These are phyloP conservation scores for Termitomyces sp. DNA, from an alignment of 768 basidiomycete genomes.

Conservation along the genomic window DNA sequence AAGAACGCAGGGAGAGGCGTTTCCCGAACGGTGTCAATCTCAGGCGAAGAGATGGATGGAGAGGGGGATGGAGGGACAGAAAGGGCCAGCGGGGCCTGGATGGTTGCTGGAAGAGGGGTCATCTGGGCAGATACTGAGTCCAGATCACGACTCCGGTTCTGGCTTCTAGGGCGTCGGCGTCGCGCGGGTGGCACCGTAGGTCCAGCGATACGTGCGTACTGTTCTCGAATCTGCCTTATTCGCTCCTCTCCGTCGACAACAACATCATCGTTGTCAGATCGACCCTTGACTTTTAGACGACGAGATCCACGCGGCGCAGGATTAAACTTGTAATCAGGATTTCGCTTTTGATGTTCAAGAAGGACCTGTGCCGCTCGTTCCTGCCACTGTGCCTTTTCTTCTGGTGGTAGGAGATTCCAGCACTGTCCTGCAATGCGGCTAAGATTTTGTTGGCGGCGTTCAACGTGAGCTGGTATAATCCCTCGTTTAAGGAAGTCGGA, in stretches of 20 bases:
- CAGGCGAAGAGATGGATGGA: conserved; percentile 12
- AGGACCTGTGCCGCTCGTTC: conserved; percentile 44
- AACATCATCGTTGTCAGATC: conserved; percentile 11
- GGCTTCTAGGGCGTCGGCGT: conserved; percentile 26
- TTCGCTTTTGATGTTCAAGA: conserved; percentile 40
- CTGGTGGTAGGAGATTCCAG: conserved; percentile 56
- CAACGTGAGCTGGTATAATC: conserved; percentile 43
- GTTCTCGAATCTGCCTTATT: conserved; percentile 32
- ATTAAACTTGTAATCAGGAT: conserved; percentile 63
- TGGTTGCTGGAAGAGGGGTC: conserved; percentile 4
- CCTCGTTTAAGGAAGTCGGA: conserved; percentile 55
- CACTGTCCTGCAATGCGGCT: conserved; percentile 64
- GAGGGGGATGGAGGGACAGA: conserved; percentile 15
- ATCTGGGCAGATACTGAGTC: conserved; percentile 1
- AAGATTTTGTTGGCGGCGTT: conserved; percentile 71
- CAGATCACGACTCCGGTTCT: conserved; percentile 15
- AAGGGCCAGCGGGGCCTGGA: conserved; percentile 3
- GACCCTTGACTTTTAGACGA: conserved; percentile 27
- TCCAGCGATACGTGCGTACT: conserved; percentile 27
- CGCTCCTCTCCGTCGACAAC: conserved; percentile 18
- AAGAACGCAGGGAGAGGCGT: conserved; percentile 18
- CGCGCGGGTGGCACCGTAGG: conserved; percentile 33
- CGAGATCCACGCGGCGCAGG: conserved; percentile 38
- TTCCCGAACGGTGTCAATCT: conserved; percentile 9
- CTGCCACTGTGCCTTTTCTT: conserved; percentile 45